Conservation (phyloP, 495 filamentous ascomycete genomes). For the Parmelia sp. region DNA sequence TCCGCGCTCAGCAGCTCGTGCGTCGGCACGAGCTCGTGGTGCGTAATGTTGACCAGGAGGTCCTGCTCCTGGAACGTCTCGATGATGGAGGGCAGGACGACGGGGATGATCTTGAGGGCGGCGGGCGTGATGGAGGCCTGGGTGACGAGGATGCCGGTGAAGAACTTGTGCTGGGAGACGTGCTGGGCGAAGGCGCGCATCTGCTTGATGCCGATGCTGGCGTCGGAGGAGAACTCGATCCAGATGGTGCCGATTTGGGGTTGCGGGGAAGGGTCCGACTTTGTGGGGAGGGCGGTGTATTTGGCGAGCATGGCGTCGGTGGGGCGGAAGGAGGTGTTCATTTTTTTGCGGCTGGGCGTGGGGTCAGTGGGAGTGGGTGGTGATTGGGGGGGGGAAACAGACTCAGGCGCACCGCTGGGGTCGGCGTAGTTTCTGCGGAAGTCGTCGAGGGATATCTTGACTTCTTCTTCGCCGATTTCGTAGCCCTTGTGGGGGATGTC, state of each 20-base stretch:
- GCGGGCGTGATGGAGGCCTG: constrained; percentile 73
- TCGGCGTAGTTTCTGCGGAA: constrained; percentile 64
- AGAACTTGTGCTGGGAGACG: constrained; percentile 67
- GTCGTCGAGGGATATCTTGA: constrained; percentile 68
- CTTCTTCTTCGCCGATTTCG: constrained; percentile 81
- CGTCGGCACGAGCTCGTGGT: constrained; percentile 92
- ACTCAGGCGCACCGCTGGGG: constrained; percentile 66
- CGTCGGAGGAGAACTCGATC: constrained; percentile 80
- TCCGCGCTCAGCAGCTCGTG: constrained; percentile 84
- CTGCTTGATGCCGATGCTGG: constrained; percentile 78
- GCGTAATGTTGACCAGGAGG: constrained; percentile 94
- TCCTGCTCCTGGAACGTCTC: constrained; percentile 95
- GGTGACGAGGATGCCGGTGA: constrained; percentile 84
- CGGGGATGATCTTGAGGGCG: constrained; percentile 77
- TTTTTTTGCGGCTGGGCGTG: constrained; percentile 60
- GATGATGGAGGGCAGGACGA: constrained; percentile 63
- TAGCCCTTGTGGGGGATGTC: constrained; percentile 60
- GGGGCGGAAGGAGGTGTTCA: constrained; percentile 82
- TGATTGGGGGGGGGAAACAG: constrained; percentile 30
- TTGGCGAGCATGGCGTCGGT: constrained; percentile 75
- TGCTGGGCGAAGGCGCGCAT: constrained; percentile 82
- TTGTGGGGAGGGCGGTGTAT: constrained; percentile 62
- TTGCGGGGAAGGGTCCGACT: constrained; percentile 55
- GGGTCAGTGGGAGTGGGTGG: constrained; percentile 28
- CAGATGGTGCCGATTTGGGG: constrained; percentile 80